Base-by-base conservation (phyloP, 1,139 yeast species). In the Ogataea hybrid region DNA sequence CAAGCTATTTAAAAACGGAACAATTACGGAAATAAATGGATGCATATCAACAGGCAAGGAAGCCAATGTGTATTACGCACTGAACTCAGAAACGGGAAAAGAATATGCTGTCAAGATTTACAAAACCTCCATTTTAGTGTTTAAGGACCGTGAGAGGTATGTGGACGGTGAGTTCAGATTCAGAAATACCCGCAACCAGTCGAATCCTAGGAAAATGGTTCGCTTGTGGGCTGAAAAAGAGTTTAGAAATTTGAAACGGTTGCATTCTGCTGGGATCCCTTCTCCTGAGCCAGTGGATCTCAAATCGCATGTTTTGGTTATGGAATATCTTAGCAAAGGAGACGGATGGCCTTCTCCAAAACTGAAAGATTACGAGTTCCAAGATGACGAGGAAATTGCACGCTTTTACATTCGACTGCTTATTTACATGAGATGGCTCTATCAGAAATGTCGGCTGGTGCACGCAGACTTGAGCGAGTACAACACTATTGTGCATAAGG, bases 191-290 rank as follows among this genome's bases (percentile, higher is more conserved):
- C 87, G 88, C 53, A 78, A 77, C 46, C 90, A 88, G 57, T 88
- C 89, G 53, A 94, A 94, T 57, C 97, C 98, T 6, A 75, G 98
- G 56, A 90, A 90, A 61, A 92, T 94, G 97, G 96, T 94, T 47
- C 87, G 88, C 62, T 75, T 90, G 25, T 94, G 99, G 99, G 98
- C 98, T 0, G 98, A 94, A 62, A 94, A 94, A 59, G 99, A 94
- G 64, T 90, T 89, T 55, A 69, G 99, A 44, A 94, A 94, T 60
- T 71, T 94, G 63, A 90, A 87, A 59, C 73, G 99, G 59, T 71
- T 94, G 18, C 71, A 85, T 60, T 65, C 74, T 38, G 75, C 81
- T 45, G 95, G 95, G 0, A 85, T 94, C 35, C 95, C 96, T 11
- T 84, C 90, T 41, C 98, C 99, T 0, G 84, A 86, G 59, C 98